phyloP scores from a whole-genome alignment of 768 basidiomycete species.

The Phylloporus sp. region DNA sequence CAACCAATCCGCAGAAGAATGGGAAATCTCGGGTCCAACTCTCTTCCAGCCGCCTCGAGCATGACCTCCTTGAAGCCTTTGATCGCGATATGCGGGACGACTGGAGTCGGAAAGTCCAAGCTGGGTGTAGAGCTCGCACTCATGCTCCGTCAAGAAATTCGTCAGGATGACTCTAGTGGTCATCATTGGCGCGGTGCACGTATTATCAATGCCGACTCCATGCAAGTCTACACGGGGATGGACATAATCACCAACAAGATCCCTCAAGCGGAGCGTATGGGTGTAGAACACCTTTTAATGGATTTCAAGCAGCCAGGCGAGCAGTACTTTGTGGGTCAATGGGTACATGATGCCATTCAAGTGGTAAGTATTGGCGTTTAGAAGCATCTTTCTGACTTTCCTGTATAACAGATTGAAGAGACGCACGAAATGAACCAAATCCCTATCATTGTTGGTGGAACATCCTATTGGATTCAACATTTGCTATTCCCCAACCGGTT shows the following conservation, averaged over 20 bases:
- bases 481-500: conserved; percentile 84
- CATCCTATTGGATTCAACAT: conserved; percentile 97
- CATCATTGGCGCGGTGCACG: conserved; percentile 58
- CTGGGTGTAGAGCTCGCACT: conserved; percentile 86
- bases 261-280: conserved; percentile 66
- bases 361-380: conserved; percentile 49
- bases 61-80: conserved; percentile 52
- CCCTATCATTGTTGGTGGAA: conserved; percentile 93
- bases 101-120: conserved; percentile 94
- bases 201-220: conserved; percentile 94
- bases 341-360: conserved; percentile 77
- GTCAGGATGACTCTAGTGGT: conserved; percentile 7
- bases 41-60: neutral
- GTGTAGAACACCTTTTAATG: conserved; percentile 87
- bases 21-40: neutral
- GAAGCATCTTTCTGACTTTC: neutral
- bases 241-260: conserved; percentile 96
- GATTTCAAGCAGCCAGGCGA: conserved; percentile 82
- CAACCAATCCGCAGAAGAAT: neutral
- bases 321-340: conserved; percentile 83
- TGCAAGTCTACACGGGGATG: conserved; percentile 93
- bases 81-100: conserved; percentile 88
- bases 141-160: conserved; percentile 38
- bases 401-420: conserved; percentile 59
- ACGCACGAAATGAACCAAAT: conserved; percentile 59